These are phyloP conservation scores for Phanerodontia chrysosporium DNA, from an alignment of 768 basidiomycete species.

Conservation along the genomic window DNA sequence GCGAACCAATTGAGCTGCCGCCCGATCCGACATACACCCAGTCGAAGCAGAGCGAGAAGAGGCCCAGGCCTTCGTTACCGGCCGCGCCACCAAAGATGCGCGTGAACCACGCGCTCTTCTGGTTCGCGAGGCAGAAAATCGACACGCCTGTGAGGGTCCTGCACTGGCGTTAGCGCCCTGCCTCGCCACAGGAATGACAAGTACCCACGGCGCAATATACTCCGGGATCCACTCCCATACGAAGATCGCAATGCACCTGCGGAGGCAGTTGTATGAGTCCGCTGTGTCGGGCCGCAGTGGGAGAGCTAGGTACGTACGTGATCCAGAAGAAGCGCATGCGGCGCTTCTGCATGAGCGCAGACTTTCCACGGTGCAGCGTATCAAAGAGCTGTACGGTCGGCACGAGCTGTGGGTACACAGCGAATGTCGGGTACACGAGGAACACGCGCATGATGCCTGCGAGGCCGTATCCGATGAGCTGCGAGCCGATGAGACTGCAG, in stretches of 20 bases:
- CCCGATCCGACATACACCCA: slow-evolving; percentile 53
- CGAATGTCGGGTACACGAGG: slow-evolving; percentile 47
- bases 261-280: background rate
- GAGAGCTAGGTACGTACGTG: slow-evolving; percentile 11
- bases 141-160: slow-evolving; percentile 56
- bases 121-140: slow-evolving; percentile 51
- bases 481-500: slow-evolving; percentile 22
- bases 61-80: slow-evolving; percentile 58
- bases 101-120: slow-evolving; percentile 45
- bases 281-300: background rate
- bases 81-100: slow-evolving; percentile 58
- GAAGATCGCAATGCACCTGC: slow-evolving; percentile 30
- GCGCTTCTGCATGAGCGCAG: slow-evolving; percentile 30
- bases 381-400: slow-evolving; percentile 41
- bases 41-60: slow-evolving; percentile 52
- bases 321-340: slow-evolving; percentile 31
- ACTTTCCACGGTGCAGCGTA: slow-evolving; percentile 39
- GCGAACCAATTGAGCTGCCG: slow-evolving; percentile 39
- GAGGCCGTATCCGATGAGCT: slow-evolving; percentile 28
- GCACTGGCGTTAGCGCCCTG: slow-evolving; percentile 1
- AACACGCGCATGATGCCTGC: slow-evolving; percentile 41
- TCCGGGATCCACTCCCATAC: slow-evolving; percentile 42
- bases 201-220: slow-evolving; percentile 20
- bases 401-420: slow-evolving; percentile 38
- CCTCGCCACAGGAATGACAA: background rate